phyloP scores from a whole-genome alignment of 495 filamentous ascomycete species.

The Neurospora pannonica region DNA sequence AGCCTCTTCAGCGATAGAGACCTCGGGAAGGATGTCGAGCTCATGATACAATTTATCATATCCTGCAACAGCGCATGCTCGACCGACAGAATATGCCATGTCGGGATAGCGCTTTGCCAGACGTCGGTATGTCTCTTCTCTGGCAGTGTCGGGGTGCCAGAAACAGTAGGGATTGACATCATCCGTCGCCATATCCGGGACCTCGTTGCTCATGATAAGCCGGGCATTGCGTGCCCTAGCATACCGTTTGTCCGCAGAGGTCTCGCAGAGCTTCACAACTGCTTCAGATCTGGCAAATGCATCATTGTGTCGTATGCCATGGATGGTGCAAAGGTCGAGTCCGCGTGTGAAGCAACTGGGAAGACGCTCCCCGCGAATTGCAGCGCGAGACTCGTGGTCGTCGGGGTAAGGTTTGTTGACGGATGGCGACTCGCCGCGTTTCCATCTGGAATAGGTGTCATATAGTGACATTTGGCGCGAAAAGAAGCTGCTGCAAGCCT shows the following conservation, averaged over 20 bases:
- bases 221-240: conserved; percentile 26
- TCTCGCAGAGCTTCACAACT: not conserved
- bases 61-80: conserved; percentile 12
- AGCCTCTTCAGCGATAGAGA: conserved; percentile 12
- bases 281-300: not conserved
- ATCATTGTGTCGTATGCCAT: not conserved
- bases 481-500: not conserved
- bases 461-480: not conserved
- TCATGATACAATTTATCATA: conserved; percentile 7
- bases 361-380: not conserved
- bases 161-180: conserved; percentile 34
- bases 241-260: not conserved
- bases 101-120: conserved; percentile 11
- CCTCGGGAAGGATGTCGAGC: conserved; percentile 10
- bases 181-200: conserved; percentile 21
- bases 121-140: conserved; percentile 24
- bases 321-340: not conserved
- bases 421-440: not conserved
- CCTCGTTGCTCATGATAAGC: conserved; percentile 29
- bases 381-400: not conserved
- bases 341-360: not conserved
- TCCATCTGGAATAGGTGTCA: not conserved
- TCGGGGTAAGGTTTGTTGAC: not conserved
- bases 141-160: conserved; percentile 30
- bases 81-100: conserved; percentile 8